Evolutionary conservation across 2,329 filamentous ascomycete genomes (phyloP).

Genomic region (Penicillium sp.): DNA sequence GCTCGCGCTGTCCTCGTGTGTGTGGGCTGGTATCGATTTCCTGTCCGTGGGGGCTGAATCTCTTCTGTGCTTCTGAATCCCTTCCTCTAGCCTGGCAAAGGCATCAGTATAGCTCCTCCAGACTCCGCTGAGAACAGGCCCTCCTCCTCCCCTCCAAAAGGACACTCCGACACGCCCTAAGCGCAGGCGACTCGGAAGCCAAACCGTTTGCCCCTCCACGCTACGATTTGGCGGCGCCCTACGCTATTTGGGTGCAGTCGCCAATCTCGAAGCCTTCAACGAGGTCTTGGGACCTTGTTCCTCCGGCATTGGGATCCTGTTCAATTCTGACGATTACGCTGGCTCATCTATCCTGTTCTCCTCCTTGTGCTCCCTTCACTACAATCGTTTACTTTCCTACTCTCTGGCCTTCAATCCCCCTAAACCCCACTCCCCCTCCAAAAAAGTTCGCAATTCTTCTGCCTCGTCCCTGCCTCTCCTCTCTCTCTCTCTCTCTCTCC

Average conservation of each 20-base stretch:
- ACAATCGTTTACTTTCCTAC: not conserved
- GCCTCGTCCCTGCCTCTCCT: not conserved
- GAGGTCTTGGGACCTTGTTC: not conserved
- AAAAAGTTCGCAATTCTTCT: not conserved
- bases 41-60: not conserved
- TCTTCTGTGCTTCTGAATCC: not conserved
- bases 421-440: not conserved
- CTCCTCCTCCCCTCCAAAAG: not conserved
- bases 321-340: not conserved
- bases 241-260: not conserved
- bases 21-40: not conserved
- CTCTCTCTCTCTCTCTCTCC: not conserved
- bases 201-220: conserved; percentile 12
- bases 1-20: not conserved
- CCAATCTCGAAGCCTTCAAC: not conserved
- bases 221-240: not conserved
- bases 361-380: not conserved
- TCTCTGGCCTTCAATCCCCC: not conserved
- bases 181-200: conserved; percentile 18
- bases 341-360: not conserved
- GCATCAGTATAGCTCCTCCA: not conserved
- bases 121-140: not conserved
- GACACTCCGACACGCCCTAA: conserved; percentile 7
- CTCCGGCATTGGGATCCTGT: not conserved
- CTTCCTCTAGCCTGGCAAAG: not conserved